Evolutionary conservation across 2,329 filamentous ascomycete genomes (phyloP).

Genomic region (Botrytis fabae): DNA sequence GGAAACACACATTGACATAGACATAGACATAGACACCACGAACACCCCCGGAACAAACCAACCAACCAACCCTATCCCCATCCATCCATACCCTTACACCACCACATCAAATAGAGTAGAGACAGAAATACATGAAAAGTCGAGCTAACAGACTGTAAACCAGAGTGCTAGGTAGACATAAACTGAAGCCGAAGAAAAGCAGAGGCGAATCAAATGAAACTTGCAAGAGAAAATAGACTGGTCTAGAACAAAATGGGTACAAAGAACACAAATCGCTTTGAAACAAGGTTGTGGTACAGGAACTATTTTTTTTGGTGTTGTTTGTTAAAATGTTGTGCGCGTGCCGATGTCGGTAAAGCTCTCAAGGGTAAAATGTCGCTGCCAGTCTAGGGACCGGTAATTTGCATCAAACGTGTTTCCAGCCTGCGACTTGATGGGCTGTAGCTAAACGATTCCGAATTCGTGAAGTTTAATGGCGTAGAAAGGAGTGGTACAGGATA

Average conservation of each 20-base stretch:
- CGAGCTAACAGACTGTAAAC: neutral
- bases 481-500: neutral
- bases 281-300: constrained; percentile 10
- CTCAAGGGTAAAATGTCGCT: neutral
- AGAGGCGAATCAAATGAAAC: neutral
- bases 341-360: neutral
- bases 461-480: neutral
- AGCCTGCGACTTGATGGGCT: neutral
- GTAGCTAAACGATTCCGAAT: neutral
- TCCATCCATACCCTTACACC: neutral
- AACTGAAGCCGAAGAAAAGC: neutral
- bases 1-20: neutral
- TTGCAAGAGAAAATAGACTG: neutral
- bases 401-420: neutral
- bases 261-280: neutral
- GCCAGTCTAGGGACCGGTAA: neutral
- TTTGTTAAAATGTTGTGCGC: neutral
- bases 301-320: neutral
- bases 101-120: neutral
- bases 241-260: constrained; percentile 6
- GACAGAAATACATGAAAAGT: neutral
- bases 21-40: constrained; percentile 11
- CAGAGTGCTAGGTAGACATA: neutral
- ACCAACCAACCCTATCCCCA: neutral
- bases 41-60: constrained; percentile 2